These are phyloP conservation scores for Blastobotrys aristatus DNA, from an alignment of 1,139 yeast genomes.

Conservation along the genomic window DNA sequence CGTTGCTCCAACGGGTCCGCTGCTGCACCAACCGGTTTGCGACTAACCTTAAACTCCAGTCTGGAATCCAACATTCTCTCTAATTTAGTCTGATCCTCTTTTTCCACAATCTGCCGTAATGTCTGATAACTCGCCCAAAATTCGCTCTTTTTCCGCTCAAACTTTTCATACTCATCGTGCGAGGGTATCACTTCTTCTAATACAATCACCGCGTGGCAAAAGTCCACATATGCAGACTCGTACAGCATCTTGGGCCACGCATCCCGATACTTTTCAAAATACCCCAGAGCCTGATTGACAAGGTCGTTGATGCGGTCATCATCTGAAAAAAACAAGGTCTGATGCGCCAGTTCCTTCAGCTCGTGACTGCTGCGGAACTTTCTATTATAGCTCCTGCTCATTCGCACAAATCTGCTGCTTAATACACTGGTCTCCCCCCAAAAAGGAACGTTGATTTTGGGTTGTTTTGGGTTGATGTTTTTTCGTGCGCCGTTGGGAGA, in stretches of 20 bases:
- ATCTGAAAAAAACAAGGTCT: constrained; percentile 17
- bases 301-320: constrained; percentile 24
- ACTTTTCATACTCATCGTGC: constrained; percentile 20
- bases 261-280: constrained; percentile 21
- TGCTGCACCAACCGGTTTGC: constrained; percentile 16
- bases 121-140: constrained; percentile 23
- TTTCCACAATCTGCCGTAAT: constrained; percentile 20
- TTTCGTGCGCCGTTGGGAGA: neutral
- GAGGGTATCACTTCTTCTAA: constrained; percentile 24
- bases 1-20: constrained; percentile 19
- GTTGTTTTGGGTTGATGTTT: neutral
- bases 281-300: constrained; percentile 26
- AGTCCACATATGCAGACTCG: constrained; percentile 26
- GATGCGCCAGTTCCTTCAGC: constrained; percentile 22
- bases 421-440: neutral
- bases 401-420: too few relatives aligned
- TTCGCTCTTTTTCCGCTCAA: constrained; percentile 19
- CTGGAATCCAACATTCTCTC: constrained; percentile 13
- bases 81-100: constrained; percentile 17
- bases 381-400: neutral
- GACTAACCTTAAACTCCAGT: constrained; percentile 7
- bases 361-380: constrained; percentile 8
- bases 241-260: constrained; percentile 17
- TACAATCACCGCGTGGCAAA: constrained; percentile 22
- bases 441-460: neutral